A percentile compares a stretch with the other conserved stretches of the same genome.
These are phyloP conservation scores for Pleurotus platypus DNA, from an alignment of 768 basidiomycete species.

Conservation along the genomic window DNA sequence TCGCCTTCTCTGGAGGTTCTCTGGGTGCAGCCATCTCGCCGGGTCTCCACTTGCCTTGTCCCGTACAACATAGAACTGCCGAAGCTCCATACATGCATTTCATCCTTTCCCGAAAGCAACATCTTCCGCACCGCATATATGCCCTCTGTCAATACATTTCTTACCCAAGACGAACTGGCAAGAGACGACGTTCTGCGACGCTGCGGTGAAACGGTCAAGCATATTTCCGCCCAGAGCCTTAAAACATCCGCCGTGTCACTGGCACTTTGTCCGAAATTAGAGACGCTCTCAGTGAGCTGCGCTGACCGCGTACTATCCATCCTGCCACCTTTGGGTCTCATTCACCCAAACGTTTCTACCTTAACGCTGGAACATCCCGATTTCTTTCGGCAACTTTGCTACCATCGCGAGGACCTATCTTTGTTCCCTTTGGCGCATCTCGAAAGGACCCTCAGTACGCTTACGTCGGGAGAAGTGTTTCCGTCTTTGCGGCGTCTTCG, in stretches of 20 bases:
- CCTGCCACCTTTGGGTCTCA: not conserved
- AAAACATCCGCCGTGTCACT: not conserved
- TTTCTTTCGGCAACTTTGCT: conserved; percentile 1
- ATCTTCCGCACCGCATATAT: not conserved
- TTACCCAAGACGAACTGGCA: not conserved
- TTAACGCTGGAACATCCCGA: not conserved
- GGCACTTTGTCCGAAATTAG: not conserved
- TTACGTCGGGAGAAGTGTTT: not conserved
- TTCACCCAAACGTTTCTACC: not conserved
- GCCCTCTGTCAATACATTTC: conserved; percentile 5
- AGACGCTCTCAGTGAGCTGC: not conserved
- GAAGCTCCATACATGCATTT: conserved; percentile 19
- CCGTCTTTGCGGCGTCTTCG: not conserved
- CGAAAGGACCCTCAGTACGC: not conserved
- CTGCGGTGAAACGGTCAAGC: not conserved
- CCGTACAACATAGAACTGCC: conserved; percentile 10
- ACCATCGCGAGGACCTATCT: not conserved
- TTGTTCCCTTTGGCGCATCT: not conserved
- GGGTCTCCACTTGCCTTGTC: not conserved
- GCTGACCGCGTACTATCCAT: not conserved
- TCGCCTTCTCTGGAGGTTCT: conserved; percentile 17
- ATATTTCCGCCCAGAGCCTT: not conserved
- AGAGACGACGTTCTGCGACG: not conserved
- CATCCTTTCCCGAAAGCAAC: not conserved
- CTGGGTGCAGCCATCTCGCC: conserved; percentile 17